Percentiles rank a stretch among this genome's conserved stretches.
These are phyloP conservation scores for Leishmania braziliensis DNA, from an alignment of 208 protist genomes.

Conservation along the genomic window DNA sequence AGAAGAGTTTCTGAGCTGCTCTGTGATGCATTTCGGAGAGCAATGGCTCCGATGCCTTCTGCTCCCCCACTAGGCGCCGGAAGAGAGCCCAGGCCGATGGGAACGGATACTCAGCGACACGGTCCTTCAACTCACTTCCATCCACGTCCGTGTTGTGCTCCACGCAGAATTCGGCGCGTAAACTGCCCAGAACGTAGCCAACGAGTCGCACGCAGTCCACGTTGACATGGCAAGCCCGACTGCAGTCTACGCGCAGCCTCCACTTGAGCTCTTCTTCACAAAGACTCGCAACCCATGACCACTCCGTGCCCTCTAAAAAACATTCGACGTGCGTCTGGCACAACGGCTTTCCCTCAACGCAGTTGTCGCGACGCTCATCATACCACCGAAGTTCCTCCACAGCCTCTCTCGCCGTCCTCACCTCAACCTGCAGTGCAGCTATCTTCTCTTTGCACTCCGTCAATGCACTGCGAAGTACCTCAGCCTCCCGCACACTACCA, in stretches of 20 bases:
- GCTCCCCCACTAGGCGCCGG: constrained; percentile 1
- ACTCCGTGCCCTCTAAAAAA: constrained; percentile 16
- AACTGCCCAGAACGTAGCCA: constrained; percentile 29
- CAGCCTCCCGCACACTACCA: no score
- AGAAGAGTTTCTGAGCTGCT: neutral
- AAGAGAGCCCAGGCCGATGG: constrained; percentile 9
- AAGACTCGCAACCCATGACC: constrained; percentile 25
- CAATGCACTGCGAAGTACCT: neutral
- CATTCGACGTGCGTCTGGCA: constrained; percentile 15
- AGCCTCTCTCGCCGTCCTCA: neutral
- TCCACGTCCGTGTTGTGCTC: constrained; percentile 45
- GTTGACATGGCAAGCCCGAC: constrained; percentile 39
- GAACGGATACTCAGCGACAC: constrained; percentile 17
- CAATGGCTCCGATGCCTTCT: neutral
- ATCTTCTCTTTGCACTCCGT: neutral
- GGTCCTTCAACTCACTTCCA: constrained; percentile 11
- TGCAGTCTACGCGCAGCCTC: constrained; percentile 34
- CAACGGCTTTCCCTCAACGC: constrained; percentile 1
- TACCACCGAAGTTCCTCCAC: constrained; percentile 15
- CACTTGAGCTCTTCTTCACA: constrained; percentile 28
- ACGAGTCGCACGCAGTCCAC: constrained; percentile 32
- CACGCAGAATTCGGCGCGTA: constrained; percentile 37
- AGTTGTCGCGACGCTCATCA: constrained; percentile 16
- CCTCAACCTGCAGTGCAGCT: neutral
- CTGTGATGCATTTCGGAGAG: neutral